Percentiles rank a stretch among this genome's conserved stretches.
phyloP scores from a whole-genome alignment of 2,329 filamentous ascomycete genomes.

The Pyrenophora teres region DNA sequence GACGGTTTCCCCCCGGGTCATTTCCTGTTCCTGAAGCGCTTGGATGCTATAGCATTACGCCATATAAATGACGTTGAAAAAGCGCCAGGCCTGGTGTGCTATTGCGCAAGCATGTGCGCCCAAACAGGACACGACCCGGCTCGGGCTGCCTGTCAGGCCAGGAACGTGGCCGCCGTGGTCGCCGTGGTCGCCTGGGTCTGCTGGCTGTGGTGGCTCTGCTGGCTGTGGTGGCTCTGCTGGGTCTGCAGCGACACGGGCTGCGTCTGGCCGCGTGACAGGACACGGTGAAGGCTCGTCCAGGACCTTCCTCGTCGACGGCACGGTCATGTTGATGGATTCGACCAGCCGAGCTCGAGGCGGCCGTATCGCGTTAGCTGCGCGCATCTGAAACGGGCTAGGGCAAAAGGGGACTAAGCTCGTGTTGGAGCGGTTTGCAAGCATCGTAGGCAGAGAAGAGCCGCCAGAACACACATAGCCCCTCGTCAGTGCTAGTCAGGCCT shows the following conservation, averaged over 20 bases:
- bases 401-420: conserved; percentile 25
- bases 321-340: background rate
- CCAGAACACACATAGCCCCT: conserved; percentile 22
- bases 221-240: no score
- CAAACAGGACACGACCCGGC: conserved; percentile 8
- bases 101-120: conserved; percentile 13
- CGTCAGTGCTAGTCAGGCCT: conserved; percentile 14
- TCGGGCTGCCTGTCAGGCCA: conserved; percentile 8
- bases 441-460: conserved; percentile 22
- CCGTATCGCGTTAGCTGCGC: conserved; percentile 7
- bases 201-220: background rate
- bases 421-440: conserved; percentile 17
- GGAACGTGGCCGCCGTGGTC: background rate
- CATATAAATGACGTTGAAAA: conserved; percentile 5
- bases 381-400: conserved; percentile 23
- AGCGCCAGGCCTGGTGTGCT: background rate
- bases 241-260: background rate
- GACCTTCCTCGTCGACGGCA: conserved; percentile 7
- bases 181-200: background rate
- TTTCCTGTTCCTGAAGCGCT: conserved; percentile 32
- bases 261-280: conserved; percentile 8
- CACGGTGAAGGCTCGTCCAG: conserved; percentile 8
- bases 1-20: conserved; percentile 2
- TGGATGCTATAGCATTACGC: conserved; percentile 18
- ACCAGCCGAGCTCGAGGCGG: conserved; percentile 1